Base-by-base conservation (phyloP, 106 monocot species). In the Dendrobium huoshanense region DNA sequence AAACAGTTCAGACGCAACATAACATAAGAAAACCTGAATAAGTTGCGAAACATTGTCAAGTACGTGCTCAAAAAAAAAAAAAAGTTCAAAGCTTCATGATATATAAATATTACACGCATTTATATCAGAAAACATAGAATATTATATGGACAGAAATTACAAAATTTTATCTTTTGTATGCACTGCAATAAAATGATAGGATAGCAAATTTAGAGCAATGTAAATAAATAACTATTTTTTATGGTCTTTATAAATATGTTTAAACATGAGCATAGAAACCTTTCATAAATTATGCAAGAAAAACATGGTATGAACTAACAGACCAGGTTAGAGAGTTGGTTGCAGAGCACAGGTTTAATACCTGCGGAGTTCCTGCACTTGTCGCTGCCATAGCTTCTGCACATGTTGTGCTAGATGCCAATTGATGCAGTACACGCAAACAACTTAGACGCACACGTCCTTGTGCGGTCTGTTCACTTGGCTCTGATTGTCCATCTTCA, bases 311-410 rank as follows among this genome's bases (percentile, higher is more conserved):
- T 74, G 74, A 74, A 74, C n/a, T 74, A 4, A 16, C 41, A 43
- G 74, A 74, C 18, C 41, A 43, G 1, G n/a, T 44, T 74, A 20
- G 19, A 74, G 74, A 43, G 20, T 44, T 20, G 19, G 5, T 1
- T 44, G 20, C 19, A 43, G 8, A 44, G 43, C 29, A 20, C 18
- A 74, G 24, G 48, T 49, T 70, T 16, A 33, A 47, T 84, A 96
- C 98, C 98, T 98, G 98, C 75, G 94, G 93, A 80, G 88, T 88
- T 65, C 99, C 99, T 33, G 73, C 88, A 88, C 99, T 99, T 81
- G 99, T 95, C 55, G 99, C 91, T 55, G 99, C 99, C 99, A 99
- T 99, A 88, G 99, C 95, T 84, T 99, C 99, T 10, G 99, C 99
- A 87, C 99, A 95, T 80, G 87, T 93, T 78, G 95, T 99, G 83